Conservation (phyloP, 805 yeast genomes). For the Yarrowia sp. region DNA sequence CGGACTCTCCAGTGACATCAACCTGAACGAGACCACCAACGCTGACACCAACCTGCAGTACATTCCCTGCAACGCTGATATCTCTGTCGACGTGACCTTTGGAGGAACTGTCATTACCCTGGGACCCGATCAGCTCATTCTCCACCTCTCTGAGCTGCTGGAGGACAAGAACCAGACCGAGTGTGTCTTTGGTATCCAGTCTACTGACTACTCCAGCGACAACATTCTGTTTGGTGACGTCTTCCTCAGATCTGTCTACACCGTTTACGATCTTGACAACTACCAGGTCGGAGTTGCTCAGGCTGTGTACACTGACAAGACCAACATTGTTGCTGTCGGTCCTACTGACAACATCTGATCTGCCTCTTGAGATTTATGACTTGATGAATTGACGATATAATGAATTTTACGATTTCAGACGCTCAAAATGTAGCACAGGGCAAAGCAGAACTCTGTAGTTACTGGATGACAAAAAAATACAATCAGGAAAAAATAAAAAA, state of each 20-base stretch:
- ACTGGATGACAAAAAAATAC: too few species aligned
- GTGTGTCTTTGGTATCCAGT: constrained; percentile 36
- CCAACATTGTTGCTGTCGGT: background rate
- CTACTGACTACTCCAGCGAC: constrained; percentile 36
- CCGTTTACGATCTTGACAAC: constrained; percentile 63
- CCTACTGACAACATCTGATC: background rate
- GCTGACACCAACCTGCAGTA: constrained; percentile 25
- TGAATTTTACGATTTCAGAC: too few species aligned
- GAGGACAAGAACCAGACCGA: constrained; percentile 14
- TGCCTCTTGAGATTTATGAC: too few species aligned
- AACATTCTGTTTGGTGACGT: constrained; percentile 50
- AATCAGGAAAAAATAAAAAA: background rate
- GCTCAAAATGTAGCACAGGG: background rate
- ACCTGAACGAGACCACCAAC: background rate
- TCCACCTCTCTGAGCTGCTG: background rate
- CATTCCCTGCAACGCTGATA: constrained; percentile 19
- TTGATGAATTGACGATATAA: background rate
- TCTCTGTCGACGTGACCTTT: constrained; percentile 29
- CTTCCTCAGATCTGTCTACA: constrained; percentile 61
- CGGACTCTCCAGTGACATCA: background rate
- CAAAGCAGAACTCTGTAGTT: background rate
- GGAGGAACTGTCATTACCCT: background rate
- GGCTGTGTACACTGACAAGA: background rate
- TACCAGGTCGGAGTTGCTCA: background rate
- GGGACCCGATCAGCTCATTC: background rate